phyloP scores from a whole-genome alignment of 2,329 filamentous ascomycete genomes.

The Stagonosporopsis rhizophila region DNA sequence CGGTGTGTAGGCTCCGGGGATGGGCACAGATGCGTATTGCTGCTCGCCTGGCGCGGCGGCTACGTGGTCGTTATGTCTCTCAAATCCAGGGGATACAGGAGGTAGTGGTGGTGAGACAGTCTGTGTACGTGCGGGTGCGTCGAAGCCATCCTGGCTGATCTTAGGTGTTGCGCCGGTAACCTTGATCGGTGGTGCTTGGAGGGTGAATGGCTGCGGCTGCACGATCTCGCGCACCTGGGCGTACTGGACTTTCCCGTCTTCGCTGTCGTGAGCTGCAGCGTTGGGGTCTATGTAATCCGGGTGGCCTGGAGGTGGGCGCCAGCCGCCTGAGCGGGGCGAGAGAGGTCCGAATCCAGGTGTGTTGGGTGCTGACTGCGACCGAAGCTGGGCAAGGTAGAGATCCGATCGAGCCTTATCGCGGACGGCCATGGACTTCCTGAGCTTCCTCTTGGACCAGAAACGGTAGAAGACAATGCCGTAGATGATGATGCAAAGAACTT shows the following conservation, averaged over 20 bases:
- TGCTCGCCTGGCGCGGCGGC: conserved; percentile 79
- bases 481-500: conserved; percentile 87
- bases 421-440: conserved; percentile 95
- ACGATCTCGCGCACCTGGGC: conserved; percentile 53
- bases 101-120: conserved; percentile 46
- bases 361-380: conserved; percentile 87
- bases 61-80: conserved; percentile 68
- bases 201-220: conserved; percentile 72
- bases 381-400: conserved; percentile 78
- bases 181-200: conserved; percentile 83
- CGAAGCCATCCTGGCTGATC: conserved; percentile 68
- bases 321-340: conserved; percentile 65
- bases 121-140: conserved; percentile 45
- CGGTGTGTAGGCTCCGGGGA: conserved; percentile 79
- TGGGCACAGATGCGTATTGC: conserved; percentile 84
- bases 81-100: conserved; percentile 49
- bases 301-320: conserved; percentile 55
- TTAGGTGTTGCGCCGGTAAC: conserved; percentile 80
- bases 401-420: conserved; percentile 94
- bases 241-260: conserved; percentile 48
- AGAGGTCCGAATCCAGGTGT: conserved; percentile 82
- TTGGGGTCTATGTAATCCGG: conserved; percentile 54
- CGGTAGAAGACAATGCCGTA: conserved; percentile 97
- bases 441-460: conserved; percentile 94
- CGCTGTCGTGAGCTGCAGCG: conserved; percentile 61